Base-by-base conservation (phyloP, 2,329 filamentous ascomycete species). In the Salinomyces thailandicus region DNA sequence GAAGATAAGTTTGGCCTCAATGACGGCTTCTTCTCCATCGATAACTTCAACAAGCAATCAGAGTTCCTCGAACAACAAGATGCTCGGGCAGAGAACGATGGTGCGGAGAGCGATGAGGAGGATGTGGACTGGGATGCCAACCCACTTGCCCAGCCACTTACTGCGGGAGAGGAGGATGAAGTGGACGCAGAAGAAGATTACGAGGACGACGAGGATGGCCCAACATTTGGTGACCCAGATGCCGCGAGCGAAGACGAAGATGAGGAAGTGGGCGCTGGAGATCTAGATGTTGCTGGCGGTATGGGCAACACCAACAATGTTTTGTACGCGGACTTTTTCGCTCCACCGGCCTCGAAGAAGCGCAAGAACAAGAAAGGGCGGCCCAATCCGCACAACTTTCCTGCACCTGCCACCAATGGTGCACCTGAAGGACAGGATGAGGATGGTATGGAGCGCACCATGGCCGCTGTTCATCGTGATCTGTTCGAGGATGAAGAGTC, bases 21-120 rank as follows among this genome's bases (percentile, higher is more conserved):
- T 53, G 91, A 98, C 55, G 89, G 86, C 4, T 98, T 98, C 66
- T 98, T 98, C 64, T 93, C 85, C 12, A 89, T 98, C 51, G 87
- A 96, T 52, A 79, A 93, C 41, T 98, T 98, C 72, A 98, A 98
- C 68, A 85, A 81, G 57, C 84, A 93, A 56, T 85, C 86, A 2
- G 85, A 93, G 52, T 81, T 81, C 55, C 77, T 95, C 33, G 91
- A 98, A 60, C 77, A 84, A 46, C 81, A 86, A 59, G 89, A 96
- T 58, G 73, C 75, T 18, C 72, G 74, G 45, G 85, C 81, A 18
- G 84, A 89, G 47, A 79, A 81, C 49, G 80, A 81, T 38, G 82
- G 81, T 44, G 72, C 69, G 35, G 82, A 73, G 42, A 85, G 79
- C 58, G 85, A 93, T 35, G 85, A 93, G 32, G 85, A 93, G 47